Percentiles rank a stretch among this genome's conserved stretches.
Conservation (phyloP, 768 basidiomycete genomes). For the Mycena belliarum region DNA sequence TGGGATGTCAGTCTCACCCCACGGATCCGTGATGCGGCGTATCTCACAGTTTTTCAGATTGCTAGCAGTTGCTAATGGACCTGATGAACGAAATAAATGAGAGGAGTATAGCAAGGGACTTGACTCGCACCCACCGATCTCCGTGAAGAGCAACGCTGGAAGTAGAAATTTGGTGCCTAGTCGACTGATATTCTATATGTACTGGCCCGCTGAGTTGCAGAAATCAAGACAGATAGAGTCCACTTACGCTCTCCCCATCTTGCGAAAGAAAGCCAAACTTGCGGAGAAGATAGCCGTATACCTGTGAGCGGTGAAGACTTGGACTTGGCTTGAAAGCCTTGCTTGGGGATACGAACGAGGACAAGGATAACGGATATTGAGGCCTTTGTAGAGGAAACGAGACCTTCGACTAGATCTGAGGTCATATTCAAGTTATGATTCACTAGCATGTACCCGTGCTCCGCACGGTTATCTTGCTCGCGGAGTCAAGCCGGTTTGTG, state of each 20-base stretch:
- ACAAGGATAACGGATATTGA: slow-evolving; percentile 18
- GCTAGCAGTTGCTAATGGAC: slow-evolving; percentile 9
- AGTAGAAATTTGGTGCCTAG: slow-evolving; percentile 18
- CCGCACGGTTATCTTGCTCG: too few relatives aligned
- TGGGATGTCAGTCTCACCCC: not conserved
- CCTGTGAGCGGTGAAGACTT: too few relatives aligned
- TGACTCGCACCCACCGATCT: slow-evolving; percentile 4
- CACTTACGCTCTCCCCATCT: slow-evolving; percentile 16
- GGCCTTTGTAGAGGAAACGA: slow-evolving; percentile 16
- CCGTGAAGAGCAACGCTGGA: slow-evolving; percentile 19
- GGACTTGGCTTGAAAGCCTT: too few relatives aligned
- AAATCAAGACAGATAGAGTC: not conserved
- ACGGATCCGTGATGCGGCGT: not conserved
- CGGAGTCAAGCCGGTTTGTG: too few relatives aligned
- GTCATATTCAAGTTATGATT: too few relatives aligned
- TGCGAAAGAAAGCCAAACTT: slow-evolving; percentile 12
- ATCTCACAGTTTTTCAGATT: slow-evolving; percentile 18
- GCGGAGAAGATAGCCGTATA: slow-evolving; percentile 16
- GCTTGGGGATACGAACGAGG: not conserved
- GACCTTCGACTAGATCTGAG: slow-evolving; percentile 8
- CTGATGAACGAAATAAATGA: too few relatives aligned
- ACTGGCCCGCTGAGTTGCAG: not conserved
- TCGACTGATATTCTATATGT: not conserved
- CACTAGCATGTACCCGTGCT: too few relatives aligned
- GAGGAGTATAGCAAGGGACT: too few relatives aligned